phyloP scores from a whole-genome alignment of 2,329 filamentous ascomycete species.

The Neoascochyta sp. region DNA sequence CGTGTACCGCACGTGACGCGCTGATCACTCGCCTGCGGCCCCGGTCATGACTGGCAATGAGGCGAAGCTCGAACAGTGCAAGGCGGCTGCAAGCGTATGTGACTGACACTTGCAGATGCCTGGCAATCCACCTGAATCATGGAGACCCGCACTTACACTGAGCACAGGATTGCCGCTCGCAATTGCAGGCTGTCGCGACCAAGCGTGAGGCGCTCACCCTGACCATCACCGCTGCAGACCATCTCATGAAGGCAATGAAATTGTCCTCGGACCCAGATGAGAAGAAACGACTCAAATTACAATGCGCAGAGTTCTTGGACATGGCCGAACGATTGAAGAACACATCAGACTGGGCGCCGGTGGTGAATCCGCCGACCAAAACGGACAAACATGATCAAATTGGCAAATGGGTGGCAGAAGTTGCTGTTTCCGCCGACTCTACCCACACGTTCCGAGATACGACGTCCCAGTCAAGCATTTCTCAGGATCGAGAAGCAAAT shows the following conservation, averaged over 20 bases:
- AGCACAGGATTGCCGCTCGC: conserved; percentile 32
- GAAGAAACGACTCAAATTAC: conserved; percentile 62
- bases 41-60: conserved; percentile 27
- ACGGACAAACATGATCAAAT: conserved; percentile 14
- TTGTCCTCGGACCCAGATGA: conserved; percentile 60
- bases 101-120: conserved; percentile 16
- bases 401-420: conserved; percentile 20
- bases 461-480: conserved; percentile 6
- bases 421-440: conserved; percentile 10
- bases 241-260: conserved; percentile 72
- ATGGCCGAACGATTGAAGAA: conserved; percentile 73
- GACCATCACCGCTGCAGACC: conserved; percentile 73
- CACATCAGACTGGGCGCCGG: conserved; percentile 21
- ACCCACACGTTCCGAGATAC: conserved; percentile 2
- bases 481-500: too few relatives aligned
- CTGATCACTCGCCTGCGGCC: conserved; percentile 1
- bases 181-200: conserved; percentile 49
- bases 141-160: conserved; percentile 17
- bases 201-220: conserved; percentile 66
- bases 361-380: conserved; percentile 5
- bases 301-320: conserved; percentile 66
- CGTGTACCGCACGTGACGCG: too few relatives aligned
- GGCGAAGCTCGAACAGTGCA: conserved; percentile 25
- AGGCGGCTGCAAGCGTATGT: conserved; percentile 36
- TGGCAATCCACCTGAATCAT: too few relatives aligned